These are phyloP conservation scores for Polyporus arcularius DNA, from an alignment of 768 basidiomycete species.

Conservation along the genomic window DNA sequence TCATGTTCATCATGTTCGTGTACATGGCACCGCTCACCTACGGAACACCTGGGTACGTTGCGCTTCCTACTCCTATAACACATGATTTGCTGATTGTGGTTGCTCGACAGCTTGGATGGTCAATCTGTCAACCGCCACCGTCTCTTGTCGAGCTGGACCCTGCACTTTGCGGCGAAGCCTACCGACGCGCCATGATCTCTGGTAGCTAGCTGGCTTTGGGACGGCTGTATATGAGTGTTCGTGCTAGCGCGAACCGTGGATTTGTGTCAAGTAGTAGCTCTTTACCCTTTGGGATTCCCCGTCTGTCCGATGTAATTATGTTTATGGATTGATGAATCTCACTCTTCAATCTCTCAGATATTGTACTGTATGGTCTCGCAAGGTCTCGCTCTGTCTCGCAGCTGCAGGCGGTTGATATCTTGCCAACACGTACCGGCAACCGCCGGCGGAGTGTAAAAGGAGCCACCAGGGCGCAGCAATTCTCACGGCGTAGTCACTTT, in stretches of 20 bases:
- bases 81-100: conserved; percentile 12
- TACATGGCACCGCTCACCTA: conserved; percentile 92
- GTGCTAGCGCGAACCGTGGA: not conserved
- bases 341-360: not conserved
- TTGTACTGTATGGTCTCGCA: not conserved
- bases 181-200: conserved; percentile 3
- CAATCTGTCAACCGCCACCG: conserved; percentile 83
- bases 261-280: not conserved
- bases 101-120: conserved; percentile 66
- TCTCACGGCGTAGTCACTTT: not conserved
- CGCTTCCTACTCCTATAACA: not conserved
- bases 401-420: no score
- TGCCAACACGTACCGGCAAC: no score
- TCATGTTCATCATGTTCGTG: conserved; percentile 65
- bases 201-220: no score
- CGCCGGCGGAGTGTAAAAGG: not conserved
- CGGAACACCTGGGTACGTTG: conserved; percentile 89
- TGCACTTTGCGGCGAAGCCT: conserved; percentile 85
- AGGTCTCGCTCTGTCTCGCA: no score
- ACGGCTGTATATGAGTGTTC: not conserved
- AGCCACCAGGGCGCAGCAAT: not conserved
- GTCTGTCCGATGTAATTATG: not conserved
- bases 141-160: conserved; percentile 86
- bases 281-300: not conserved
- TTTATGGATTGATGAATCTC: not conserved